Evolutionary conservation across 129 eudicot species (phyloP).

Genomic region (Smallanthus sonchifolius): DNA sequence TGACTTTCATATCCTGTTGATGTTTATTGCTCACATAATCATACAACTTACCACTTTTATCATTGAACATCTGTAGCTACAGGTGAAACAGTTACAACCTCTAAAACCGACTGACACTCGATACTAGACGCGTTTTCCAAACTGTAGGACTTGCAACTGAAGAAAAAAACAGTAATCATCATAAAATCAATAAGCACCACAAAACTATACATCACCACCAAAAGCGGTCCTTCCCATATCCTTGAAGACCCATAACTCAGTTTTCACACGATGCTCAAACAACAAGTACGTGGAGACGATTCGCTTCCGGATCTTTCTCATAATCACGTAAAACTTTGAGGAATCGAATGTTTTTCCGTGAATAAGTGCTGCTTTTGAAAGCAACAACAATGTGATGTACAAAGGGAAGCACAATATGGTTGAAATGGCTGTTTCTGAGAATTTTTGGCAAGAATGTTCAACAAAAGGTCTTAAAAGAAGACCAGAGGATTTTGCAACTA

Average conservation of each 20-base stretch:
- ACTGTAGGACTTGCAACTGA: conserved; percentile 87
- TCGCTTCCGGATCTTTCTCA: conserved; percentile 23
- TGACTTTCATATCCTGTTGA: neutral
- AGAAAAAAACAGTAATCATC: conserved; percentile 92
- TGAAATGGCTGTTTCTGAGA: conserved; percentile 61
- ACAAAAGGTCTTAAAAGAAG: conserved; percentile 59
- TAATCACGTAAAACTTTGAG: neutral
- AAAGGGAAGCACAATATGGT: conserved; percentile 73
- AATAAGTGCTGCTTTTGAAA: conserved; percentile 84
- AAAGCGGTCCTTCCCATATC: conserved; percentile 97
- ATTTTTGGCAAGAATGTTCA: conserved; percentile 65
- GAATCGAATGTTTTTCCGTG: conserved; percentile 42
- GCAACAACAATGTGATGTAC: conserved; percentile 52
- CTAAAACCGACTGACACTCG: conserved; percentile 75
- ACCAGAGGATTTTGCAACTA: conserved; percentile 63
- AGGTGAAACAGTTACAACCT: conserved; percentile 47
- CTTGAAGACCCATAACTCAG: conserved; percentile 75
- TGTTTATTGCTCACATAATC: neutral
- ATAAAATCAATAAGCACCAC: conserved; percentile 82
- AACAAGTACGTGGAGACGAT: conserved; percentile 61
- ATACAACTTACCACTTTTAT: conserved; percentile 16
- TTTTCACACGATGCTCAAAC: conserved; percentile 56
- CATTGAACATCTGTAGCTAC: conserved; percentile 30
- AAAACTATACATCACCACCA: conserved; percentile 90
- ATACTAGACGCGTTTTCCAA: conserved; percentile 57